phyloP scores from a whole-genome alignment of 768 basidiomycete genomes.

The Harrya chromipes region DNA sequence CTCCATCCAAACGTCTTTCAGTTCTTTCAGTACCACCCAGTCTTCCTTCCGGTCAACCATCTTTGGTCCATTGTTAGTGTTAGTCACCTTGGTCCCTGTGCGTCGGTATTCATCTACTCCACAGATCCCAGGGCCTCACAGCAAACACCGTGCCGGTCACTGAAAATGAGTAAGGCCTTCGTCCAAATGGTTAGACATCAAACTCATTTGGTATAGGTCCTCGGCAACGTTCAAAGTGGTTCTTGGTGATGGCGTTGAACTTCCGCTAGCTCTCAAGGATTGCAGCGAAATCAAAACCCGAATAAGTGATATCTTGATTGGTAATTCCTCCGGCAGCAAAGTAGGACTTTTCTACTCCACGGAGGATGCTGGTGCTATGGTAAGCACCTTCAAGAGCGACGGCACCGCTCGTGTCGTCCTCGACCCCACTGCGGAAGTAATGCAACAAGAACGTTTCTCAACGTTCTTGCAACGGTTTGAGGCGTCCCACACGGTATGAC shows the following conservation, averaged over 20 bases:
- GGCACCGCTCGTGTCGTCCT: slow-evolving; percentile 48
- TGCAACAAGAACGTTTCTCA: slow-evolving; percentile 46
- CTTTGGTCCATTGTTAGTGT: slow-evolving; percentile 60
- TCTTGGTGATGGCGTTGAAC: slow-evolving; percentile 46
- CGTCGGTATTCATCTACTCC: slow-evolving; percentile 3
- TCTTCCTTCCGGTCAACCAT: slow-evolving; percentile 56
- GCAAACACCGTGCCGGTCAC: neutral
- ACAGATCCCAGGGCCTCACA: slow-evolving; percentile 26
- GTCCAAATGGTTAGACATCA: neutral
- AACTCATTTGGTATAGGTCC: slow-evolving; percentile 18
- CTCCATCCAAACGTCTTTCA: slow-evolving; percentile 22
- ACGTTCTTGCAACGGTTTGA: slow-evolving; percentile 49
- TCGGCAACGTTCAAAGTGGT: slow-evolving; percentile 43
- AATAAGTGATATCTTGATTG: slow-evolving; percentile 39
- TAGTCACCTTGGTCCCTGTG: neutral
- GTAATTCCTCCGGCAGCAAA: slow-evolving; percentile 36
- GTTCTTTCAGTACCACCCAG: slow-evolving; percentile 18
- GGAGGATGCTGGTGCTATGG: slow-evolving; percentile 44
- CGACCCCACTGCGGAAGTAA: slow-evolving; percentile 37
- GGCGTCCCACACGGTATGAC: slow-evolving; percentile 51
- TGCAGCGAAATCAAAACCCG: slow-evolving; percentile 30
- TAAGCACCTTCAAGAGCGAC: slow-evolving; percentile 50
- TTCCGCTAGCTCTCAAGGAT: slow-evolving; percentile 50
- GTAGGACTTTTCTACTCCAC: slow-evolving; percentile 62
- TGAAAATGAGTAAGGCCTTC: slow-evolving; percentile 21